These are phyloP conservation scores for Psidium guajava DNA, from an alignment of 345 rosid genomes.

Conservation along the genomic window DNA sequence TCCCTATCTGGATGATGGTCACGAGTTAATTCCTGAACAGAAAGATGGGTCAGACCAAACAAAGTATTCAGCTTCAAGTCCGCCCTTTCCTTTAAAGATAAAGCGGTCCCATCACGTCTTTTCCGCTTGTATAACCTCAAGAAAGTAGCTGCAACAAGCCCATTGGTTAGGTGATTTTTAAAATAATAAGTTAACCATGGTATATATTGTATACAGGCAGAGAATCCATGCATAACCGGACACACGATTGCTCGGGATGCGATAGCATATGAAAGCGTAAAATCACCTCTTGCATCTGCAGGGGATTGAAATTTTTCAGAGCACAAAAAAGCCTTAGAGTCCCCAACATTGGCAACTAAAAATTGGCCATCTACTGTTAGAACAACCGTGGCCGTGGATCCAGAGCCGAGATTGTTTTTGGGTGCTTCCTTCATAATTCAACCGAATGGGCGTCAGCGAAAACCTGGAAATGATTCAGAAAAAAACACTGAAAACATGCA, in stretches of 20 bases:
- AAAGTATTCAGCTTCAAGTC: constrained; percentile 29
- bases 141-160: constrained; percentile 47
- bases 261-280: neutral
- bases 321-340: constrained; percentile 88
- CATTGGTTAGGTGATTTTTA: constrained; percentile 3
- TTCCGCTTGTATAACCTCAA: constrained; percentile 58
- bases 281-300: constrained; percentile 72
- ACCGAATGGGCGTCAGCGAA: neutral
- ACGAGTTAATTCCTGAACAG: constrained; percentile 61
- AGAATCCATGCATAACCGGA: neutral
- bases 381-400: constrained; percentile 76
- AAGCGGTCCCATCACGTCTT: constrained; percentile 40
- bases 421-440: constrained; percentile 57
- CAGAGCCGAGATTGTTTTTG: constrained; percentile 46
- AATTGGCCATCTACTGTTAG: constrained; percentile 67
- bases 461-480: neutral
- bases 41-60: constrained; percentile 39
- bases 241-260: neutral
- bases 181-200: neutral
- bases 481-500: neutral
- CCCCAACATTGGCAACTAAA: constrained; percentile 84
- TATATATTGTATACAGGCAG: neutral
- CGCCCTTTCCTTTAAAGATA: constrained; percentile 24
- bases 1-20: constrained; percentile 91
- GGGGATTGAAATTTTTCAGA: constrained; percentile 71